These are phyloP conservation scores for Exsudoporus frostii DNA, from an alignment of 768 basidiomycete genomes.

Conservation along the genomic window DNA sequence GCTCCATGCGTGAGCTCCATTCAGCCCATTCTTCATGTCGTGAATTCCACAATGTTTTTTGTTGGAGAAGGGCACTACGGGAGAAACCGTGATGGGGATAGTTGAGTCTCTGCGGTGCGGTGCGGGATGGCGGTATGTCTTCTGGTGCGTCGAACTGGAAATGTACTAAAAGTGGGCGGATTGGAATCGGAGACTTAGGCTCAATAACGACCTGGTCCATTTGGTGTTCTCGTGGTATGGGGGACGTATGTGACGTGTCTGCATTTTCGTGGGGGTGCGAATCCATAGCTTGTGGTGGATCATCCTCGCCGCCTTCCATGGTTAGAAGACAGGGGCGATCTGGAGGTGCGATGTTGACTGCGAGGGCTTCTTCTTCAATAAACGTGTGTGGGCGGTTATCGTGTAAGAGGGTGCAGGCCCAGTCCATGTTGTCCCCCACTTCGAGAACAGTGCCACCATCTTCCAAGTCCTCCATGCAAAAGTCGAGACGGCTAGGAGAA, in stretches of 20 bases:
- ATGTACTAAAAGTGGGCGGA: slow-evolving; percentile 13
- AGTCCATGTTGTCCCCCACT: slow-evolving; percentile 3
- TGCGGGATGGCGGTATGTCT: slow-evolving; percentile 1
- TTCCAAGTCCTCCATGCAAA: slow-evolving; percentile 20
- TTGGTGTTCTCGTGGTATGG: slow-evolving; percentile 6
- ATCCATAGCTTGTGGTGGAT: slow-evolving; percentile 8
- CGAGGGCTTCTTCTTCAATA: slow-evolving; percentile 10
- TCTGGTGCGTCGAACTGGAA: slow-evolving; percentile 1
- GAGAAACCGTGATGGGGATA: slow-evolving; percentile 63
- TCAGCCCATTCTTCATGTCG: slow-evolving; percentile 53
- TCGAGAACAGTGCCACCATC: background rate
- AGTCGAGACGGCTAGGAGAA: slow-evolving; percentile 49
- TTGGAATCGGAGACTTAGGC: slow-evolving; percentile 22
- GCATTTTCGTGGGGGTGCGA: slow-evolving; percentile 14
- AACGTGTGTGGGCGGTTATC: background rate
- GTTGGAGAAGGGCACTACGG: slow-evolving; percentile 52
- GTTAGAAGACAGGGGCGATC: background rate
- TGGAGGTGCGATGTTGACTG: background rate
- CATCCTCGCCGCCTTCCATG: background rate
- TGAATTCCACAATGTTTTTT: slow-evolving; percentile 61
- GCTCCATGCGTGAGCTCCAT: slow-evolving; percentile 25
- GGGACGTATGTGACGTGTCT: slow-evolving; percentile 6
- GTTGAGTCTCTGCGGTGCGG: slow-evolving; percentile 36
- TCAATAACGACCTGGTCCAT: slow-evolving; percentile 18
- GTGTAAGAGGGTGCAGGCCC: slow-evolving; percentile 5